A percentile compares a stretch with the other conserved stretches of the same genome.
phyloP scores from a whole-genome alignment of 2,329 filamentous ascomycete genomes.

The Aspergillus novoparasiticus region DNA sequence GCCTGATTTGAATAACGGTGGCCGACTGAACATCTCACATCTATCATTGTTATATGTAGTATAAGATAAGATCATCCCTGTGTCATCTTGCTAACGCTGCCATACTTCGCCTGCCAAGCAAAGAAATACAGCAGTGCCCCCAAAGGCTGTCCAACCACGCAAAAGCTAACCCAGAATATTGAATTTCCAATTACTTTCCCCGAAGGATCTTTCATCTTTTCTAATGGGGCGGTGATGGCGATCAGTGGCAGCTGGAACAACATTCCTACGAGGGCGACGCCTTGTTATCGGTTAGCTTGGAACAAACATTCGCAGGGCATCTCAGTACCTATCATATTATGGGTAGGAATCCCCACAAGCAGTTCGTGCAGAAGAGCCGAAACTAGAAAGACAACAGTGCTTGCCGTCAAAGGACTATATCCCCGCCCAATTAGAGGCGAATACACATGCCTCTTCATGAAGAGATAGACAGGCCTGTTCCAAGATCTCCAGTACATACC shows the following conservation, averaged over 20 bases:
- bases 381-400: conserved; percentile 80
- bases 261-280: conserved; percentile 94
- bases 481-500: conserved; percentile 92
- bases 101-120: conserved; percentile 97
- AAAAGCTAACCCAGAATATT: conserved; percentile 97
- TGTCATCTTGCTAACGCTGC: conserved; percentile 63
- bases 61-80: not conserved
- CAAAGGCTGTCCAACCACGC: conserved; percentile 90
- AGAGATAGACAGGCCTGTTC: conserved; percentile 97
- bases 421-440: conserved; percentile 83
- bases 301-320: not conserved
- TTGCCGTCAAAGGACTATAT: conserved; percentile 70
- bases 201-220: conserved; percentile 73
- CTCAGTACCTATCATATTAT: conserved; percentile 77
- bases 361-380: conserved; percentile 90
- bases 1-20: not conserved
- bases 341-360: conserved; percentile 89
- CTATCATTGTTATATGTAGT: not conserved
- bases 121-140: conserved; percentile 95
- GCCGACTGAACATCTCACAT: not conserved
- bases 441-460: conserved; percentile 94
- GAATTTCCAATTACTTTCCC: conserved; percentile 85
- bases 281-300: conserved; percentile 45
- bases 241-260: conserved; percentile 90
- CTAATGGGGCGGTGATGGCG: conserved; percentile 73